Base-by-base conservation (phyloP, 345 rosid genomes). In the Eucalyptus pauciflora region DNA sequence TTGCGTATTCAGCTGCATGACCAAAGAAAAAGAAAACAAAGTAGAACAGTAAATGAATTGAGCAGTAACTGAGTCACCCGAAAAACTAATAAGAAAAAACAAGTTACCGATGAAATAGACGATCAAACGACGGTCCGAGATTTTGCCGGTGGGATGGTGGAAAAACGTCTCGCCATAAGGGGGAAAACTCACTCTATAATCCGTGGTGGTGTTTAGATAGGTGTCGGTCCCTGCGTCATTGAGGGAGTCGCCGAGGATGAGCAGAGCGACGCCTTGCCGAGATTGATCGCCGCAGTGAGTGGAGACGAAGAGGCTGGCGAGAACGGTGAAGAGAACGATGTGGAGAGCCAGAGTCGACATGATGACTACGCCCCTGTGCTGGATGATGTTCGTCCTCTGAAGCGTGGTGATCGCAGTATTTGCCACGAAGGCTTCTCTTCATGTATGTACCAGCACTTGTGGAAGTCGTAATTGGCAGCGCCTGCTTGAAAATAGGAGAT, bases 171-270 rank as follows among this genome's bases (percentile, higher is more conserved):
- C 60, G 45, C 45, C 80, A 31, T 69, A 9, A 16, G 80, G 80
- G 3, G 80, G 80, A 69, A 31, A 69, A 41, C 20, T 69, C 22
- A 20, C 80, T 69, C 80, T 86, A 29, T 71, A 62, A 14, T 18
- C 43, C 37, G 45, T 6, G 37, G 88, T 80, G 76, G 89, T 87
- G 80, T 89, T 87, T 45, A 91, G 86, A 51, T 87, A 90, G 88
- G 91, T 90, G 24, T 92, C 60, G 52, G 91, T 92, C 27, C 94
- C 92, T 1, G 87, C 88, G 29, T 94, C 92, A 27, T 89, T 92
- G 1, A 89, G 1, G 3, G 95, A 92, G 71, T 94, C 93, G 24
- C 94, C 95, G n/a, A 92, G 89, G 8, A 92, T 85, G 83, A 92
- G 89, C 49, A 92, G 13, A 7, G 93, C 89, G 2, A 71, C 76